Evolutionary conservation across 768 basidiomycete genomes (phyloP).

Genomic region (Ramaria sp.): DNA sequence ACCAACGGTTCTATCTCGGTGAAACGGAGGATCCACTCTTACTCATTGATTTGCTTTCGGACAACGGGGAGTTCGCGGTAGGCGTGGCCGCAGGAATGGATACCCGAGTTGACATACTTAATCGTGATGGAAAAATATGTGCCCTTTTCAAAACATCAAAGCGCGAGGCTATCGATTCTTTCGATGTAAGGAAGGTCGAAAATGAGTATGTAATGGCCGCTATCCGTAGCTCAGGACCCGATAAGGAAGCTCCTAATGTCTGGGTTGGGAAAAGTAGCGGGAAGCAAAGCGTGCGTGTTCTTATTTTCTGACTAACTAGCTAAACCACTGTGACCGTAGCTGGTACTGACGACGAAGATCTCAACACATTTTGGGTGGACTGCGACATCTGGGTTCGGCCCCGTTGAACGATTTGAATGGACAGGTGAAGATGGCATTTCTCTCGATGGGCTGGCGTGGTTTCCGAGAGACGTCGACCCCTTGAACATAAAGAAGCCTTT

Average conservation of each 20-base stretch:
- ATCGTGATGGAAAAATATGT: conserved; percentile 1
- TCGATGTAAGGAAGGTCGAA: conserved; percentile 4
- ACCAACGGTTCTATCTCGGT: background rate
- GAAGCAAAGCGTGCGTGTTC: background rate
- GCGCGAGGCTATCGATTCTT: background rate
- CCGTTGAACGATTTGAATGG: conserved; percentile 5
- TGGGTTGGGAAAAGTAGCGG: conserved; percentile 2
- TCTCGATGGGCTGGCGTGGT: conserved; percentile 8
- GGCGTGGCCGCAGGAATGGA: conserved; percentile 3
- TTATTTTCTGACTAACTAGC: too few relatives aligned
- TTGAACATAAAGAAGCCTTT: conserved; percentile 2
- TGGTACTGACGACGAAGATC: conserved; percentile 3
- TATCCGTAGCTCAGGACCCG: conserved; percentile 5
- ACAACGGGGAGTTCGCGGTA: conserved; percentile 3
- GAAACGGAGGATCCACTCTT: background rate
- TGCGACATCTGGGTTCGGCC: background rate
- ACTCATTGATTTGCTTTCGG: background rate
- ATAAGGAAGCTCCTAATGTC: conserved; percentile 7
- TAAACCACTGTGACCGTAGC: background rate
- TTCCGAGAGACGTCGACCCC: conserved; percentile 3
- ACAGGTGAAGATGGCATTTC: conserved; percentile 6
- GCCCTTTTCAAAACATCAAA: background rate
- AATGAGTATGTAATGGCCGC: conserved; percentile 7
- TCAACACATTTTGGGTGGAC: conserved; percentile 7
- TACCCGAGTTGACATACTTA: conserved; percentile 10